phyloP scores from a whole-genome alignment of 495 filamentous ascomycete genomes.

The Penicillium maclennaniae region DNA sequence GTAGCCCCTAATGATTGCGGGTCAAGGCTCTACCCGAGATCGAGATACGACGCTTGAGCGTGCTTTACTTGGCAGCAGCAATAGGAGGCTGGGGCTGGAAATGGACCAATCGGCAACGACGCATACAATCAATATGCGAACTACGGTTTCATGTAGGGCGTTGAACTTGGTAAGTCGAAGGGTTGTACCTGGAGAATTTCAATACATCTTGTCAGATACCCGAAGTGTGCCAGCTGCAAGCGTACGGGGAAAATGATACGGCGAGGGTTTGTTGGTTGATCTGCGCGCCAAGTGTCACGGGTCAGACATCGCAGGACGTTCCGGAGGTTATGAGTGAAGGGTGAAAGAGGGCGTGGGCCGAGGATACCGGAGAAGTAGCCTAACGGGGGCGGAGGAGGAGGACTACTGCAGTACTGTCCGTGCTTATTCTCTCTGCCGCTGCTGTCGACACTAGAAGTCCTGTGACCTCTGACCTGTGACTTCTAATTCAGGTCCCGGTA shows the following conservation, averaged over 20 bases:
- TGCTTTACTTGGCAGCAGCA: background rate
- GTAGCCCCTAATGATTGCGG: no score
- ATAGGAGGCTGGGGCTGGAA: background rate
- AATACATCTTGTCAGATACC: slow-evolving; percentile 13
- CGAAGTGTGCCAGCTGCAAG: slow-evolving; percentile 2
- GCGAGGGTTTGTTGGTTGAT: slow-evolving; percentile 4
- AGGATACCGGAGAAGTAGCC: slow-evolving; percentile 12
- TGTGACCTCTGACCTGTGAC: no score
- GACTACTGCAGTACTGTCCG: background rate
- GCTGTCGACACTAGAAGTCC: background rate
- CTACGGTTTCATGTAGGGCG: background rate
- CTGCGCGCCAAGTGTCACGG: slow-evolving; percentile 9
- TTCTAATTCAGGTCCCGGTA: no score
- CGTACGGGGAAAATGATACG: slow-evolving; percentile 17
- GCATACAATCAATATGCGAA: background rate
- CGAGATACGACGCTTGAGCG: background rate
- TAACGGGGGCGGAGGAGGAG: slow-evolving; percentile 10
- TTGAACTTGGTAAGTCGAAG: background rate
- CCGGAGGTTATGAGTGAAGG: background rate
- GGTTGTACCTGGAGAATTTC: background rate
- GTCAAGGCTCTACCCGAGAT: background rate
- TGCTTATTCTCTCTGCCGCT: slow-evolving; percentile 11
- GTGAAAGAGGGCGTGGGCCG: background rate
- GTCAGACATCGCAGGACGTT: background rate
- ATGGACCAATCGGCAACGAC: background rate